Evolutionary conservation across 1,284 basidiomycete species (phyloP), one percentile per base, ranked within the genome.

Genomic region (Malassezia furfur): DNA sequence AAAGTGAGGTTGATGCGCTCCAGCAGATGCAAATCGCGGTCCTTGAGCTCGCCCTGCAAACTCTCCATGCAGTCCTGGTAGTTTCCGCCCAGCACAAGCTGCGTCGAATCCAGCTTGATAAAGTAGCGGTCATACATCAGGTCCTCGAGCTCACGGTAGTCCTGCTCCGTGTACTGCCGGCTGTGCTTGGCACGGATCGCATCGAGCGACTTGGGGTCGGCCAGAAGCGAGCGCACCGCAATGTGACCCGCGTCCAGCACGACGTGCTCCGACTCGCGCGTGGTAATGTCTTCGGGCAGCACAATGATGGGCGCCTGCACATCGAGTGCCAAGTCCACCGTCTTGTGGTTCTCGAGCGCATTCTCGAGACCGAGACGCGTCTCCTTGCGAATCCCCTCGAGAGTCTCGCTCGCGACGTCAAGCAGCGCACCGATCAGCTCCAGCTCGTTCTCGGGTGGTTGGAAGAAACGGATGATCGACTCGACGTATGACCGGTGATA

Each of bases 241-340:
- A 99, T 94, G 74, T 96, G 93, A 67, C 94, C 94, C 8, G 94
- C 94, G 74, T 99, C 94, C 47, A 99, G 81, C 14, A 99, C 83
- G 45, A 98, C 80, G 73, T 96, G 87, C 65, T 84, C 88, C 76
- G 89, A 87, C 34, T 84, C 78, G 57, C 83, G 81, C 14, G 82
- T 82, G 3, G 84, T 86, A 53, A 96, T 82, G 67, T 78, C 76
- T 52, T 98, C 93, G 2, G 94, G 94, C 40, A 98, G 82, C 64
- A 99, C 90, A 74, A 99, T 96, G 71, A 99, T 85, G 4, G 94
- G 94, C 2, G 94, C 91, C 70, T 96, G 89, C 80, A 99, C 83
- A 70, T 98, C 93, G 77, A 99, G 84, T 64, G 88, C 87, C 31
- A 99, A 80, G 73, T 99, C 93, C 45, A 99, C 80, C 0, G 93